Conservation (phyloP, 2,329 filamentous ascomycete species). For the Calonectria pseudoturangicola region DNA sequence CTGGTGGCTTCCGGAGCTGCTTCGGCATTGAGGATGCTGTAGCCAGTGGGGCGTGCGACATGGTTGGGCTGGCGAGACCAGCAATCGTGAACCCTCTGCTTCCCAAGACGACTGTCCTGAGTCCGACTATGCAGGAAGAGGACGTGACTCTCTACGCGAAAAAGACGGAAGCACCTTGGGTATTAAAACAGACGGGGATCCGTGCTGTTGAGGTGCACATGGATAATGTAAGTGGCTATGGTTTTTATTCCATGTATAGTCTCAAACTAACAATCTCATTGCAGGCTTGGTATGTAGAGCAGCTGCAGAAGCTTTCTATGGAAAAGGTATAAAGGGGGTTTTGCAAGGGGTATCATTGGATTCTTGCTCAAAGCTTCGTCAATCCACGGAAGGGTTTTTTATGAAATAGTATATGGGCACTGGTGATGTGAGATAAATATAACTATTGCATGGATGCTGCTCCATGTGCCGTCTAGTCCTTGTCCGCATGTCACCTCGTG, state of each 20-base stretch:
- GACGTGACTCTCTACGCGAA: constrained; percentile 30
- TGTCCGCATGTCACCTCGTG: no score
- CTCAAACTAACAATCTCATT: not conserved
- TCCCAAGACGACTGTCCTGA: constrained; percentile 54
- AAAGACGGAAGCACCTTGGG: constrained; percentile 35
- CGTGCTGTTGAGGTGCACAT: constrained; percentile 37
- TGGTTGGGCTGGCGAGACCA: constrained; percentile 63
- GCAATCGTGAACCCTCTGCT: constrained; percentile 60
- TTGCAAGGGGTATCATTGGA: not conserved
- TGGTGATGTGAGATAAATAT: no score
- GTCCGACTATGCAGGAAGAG: constrained; percentile 23
- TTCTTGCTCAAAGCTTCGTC: not conserved
- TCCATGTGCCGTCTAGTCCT: no score
- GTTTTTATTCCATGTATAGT: not conserved
- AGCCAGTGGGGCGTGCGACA: constrained; percentile 59
- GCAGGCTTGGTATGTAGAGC: constrained; percentile 33
- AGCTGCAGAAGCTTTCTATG: constrained; percentile 17
- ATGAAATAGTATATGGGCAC: no score
- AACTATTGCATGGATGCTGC: no score
- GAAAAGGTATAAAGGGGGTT: constrained; percentile 16
- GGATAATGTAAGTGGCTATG: constrained; percentile 27
- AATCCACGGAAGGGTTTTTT: not conserved
- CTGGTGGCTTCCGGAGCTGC: constrained; percentile 75
- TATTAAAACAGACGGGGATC: constrained; percentile 35
- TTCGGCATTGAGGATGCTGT: constrained; percentile 62